These are phyloP conservation scores for Litsea cubeba DNA, from an alignment of 164 flowering plant genomes.

Conservation along the genomic window DNA sequence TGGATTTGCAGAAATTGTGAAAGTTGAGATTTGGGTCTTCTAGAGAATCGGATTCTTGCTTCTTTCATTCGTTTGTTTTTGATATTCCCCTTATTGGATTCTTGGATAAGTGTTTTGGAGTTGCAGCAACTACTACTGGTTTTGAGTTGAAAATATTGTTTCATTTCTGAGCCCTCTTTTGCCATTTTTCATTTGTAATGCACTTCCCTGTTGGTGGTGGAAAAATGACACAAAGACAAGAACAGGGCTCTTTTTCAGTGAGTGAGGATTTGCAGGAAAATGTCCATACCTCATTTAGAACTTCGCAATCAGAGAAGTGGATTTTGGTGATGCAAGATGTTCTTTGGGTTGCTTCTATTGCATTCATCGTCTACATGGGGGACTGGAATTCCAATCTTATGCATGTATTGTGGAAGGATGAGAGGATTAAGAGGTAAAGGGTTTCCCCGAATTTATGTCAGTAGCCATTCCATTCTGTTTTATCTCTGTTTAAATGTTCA, in stretches of 20 bases:
- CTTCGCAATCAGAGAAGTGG: constrained; percentile 41
- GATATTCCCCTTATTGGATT: constrained; percentile 1
- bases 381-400: constrained; percentile 68
- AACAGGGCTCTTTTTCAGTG: constrained; percentile 41
- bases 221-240: constrained; percentile 76
- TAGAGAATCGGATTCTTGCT: constrained; percentile 5
- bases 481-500: too few species aligned
- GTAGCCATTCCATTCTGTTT: not conserved
- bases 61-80: not conserved
- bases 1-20: not conserved
- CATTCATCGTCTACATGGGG: constrained; percentile 68
- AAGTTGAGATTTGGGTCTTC: constrained; percentile 16
- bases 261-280: constrained; percentile 14
- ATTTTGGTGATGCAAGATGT: constrained; percentile 59
- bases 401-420: constrained; percentile 59
- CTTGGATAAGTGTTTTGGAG: constrained; percentile 6
- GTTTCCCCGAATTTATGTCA: not conserved
- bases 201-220: constrained; percentile 37
- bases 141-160: constrained; percentile 1
- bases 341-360: constrained; percentile 81
- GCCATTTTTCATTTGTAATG: constrained; percentile 3
- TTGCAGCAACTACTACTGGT: not conserved
- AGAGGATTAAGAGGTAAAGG: constrained; percentile 67
- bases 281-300: not conserved
- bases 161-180: constrained; percentile 4